Evolutionary conservation across 2,329 filamentous ascomycete genomes (phyloP), one percentile per base, ranked within the genome.

Genomic region (Pseudofabraea citricarpa): DNA sequence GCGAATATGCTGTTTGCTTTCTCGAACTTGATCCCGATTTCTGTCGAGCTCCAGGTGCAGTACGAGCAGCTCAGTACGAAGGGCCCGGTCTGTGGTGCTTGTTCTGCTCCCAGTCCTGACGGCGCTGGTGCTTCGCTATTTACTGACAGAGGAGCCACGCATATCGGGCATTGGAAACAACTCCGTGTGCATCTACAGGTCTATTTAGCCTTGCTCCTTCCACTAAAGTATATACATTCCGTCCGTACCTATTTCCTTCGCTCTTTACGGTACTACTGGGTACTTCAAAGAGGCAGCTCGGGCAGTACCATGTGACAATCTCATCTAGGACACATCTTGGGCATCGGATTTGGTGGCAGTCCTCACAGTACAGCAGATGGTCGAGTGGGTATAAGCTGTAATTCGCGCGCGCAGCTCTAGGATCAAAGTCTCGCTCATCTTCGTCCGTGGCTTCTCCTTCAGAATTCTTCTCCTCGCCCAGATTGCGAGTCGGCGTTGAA

Each of bases 301-400:
- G 93, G 59, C 93, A 98, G 66, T 88, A 98, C 74, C 90, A 96
- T 42, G 88, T 93, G 37, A 95, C 83, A 43, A 95, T 90, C 68
- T 98, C 93, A 62, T 98, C 93, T 37, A 84, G 79, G 42, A 94
- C 87, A 60, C 93, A 98, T 68, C 90, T 77, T 5, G 89, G 87
- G 62, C 93, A 98, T 54, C 93, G 86, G 49, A 97, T 95, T 65
- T 95, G 86, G 62, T 95, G 89, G 64, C 93, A 98, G 63, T 97
- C 93, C 62, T 95, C 91, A 71, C 93, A 98, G 70, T 95, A 98
- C 31, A 97, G 77, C 20, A 98, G 78, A 61, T 96, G 84, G 60
- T 97, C 91, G 35, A 96, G 81, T 1, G 93, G 91, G 60, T 91
- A 96, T 23, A 98, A 74, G 53, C 89, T 90, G 72, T 89, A 97